These are phyloP conservation scores for Pseudocercospora fijiensis DNA, from an alignment of 2,329 filamentous ascomycete genomes.

Conservation along the genomic window DNA sequence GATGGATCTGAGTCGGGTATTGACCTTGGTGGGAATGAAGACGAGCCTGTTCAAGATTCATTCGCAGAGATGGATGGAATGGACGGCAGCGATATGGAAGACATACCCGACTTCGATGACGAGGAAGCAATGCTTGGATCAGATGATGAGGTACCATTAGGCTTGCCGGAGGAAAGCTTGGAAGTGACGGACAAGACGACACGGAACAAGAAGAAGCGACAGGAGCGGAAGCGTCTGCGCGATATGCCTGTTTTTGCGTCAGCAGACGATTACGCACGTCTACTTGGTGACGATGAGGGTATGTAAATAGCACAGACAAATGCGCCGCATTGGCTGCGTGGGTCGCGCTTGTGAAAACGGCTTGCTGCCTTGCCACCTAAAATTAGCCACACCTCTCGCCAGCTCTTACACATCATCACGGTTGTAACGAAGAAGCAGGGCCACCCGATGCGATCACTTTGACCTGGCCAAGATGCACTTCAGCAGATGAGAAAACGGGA, in stretches of 20 bases:
- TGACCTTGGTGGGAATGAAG: slow-evolving; percentile 43
- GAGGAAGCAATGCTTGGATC: slow-evolving; percentile 46
- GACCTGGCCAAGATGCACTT: background rate
- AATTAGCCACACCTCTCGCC: background rate
- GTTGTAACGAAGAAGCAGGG: background rate
- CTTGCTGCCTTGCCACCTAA: background rate
- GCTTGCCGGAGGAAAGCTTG: slow-evolving; percentile 52
- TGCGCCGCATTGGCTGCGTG: background rate
- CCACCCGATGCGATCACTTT: background rate
- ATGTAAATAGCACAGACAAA: background rate
- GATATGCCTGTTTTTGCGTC: slow-evolving; percentile 89
- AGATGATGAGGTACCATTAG: slow-evolving; percentile 56
- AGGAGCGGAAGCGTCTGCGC: slow-evolving; percentile 82
- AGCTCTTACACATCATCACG: background rate
- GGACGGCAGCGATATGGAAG: slow-evolving; percentile 57
- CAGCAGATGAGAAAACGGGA: background rate
- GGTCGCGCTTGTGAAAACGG: background rate
- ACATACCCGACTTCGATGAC: slow-evolving; percentile 48
- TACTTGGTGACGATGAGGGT: slow-evolving; percentile 34
- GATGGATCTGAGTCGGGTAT: slow-evolving; percentile 51
- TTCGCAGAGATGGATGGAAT: slow-evolving; percentile 38
- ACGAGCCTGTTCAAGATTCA: slow-evolving; percentile 45
- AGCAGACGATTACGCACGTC: slow-evolving; percentile 85
- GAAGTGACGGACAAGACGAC: slow-evolving; percentile 44
- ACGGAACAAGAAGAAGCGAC: slow-evolving; percentile 49